Evolutionary conservation across 306 rosid genomes (phyloP).

Genomic region (Pterocarpus santalinus): DNA sequence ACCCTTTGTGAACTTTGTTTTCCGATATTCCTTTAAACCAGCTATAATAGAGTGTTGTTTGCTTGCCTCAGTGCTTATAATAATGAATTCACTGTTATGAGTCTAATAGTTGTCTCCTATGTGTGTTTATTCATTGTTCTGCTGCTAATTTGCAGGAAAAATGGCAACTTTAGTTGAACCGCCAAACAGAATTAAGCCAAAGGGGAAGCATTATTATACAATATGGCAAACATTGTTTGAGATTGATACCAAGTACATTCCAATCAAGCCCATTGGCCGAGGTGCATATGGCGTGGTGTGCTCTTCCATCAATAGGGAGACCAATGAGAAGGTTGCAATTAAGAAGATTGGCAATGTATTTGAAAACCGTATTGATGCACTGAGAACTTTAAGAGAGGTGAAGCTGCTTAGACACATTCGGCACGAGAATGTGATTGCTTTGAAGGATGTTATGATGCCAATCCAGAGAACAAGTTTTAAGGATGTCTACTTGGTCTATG

Average conservation of each 20-base stretch:
- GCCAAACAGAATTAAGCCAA: conserved; percentile 62
- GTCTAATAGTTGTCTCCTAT: conserved; percentile 20
- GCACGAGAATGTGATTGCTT: conserved; percentile 83
- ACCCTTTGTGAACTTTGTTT: background rate
- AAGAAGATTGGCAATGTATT: conserved; percentile 85
- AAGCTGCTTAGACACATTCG: conserved; percentile 77
- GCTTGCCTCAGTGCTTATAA: conserved; percentile 20
- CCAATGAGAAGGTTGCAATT: conserved; percentile 86
- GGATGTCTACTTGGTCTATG: conserved; percentile 92
- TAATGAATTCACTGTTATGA: conserved; percentile 29
- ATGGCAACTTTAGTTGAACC: conserved; percentile 85
- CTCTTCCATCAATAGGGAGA: conserved; percentile 78
- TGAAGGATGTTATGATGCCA: conserved; percentile 92
- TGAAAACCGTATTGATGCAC: conserved; percentile 68
- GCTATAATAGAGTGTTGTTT: conserved; percentile 9
- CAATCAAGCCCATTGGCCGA: conserved; percentile 84
- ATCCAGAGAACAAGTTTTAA: conserved; percentile 65
- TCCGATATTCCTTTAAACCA: conserved; percentile 25
- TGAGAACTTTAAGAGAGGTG: conserved; percentile 87
- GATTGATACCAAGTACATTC: conserved; percentile 81
- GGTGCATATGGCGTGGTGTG: conserved; percentile 91
- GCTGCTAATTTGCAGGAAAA: conserved; percentile 54
- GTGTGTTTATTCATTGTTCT: conserved; percentile 35
- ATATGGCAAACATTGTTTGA: conserved; percentile 86
- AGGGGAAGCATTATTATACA: conserved; percentile 75